phyloP scores from a whole-genome alignment of 176 grass and related monocot genomes.

The Paspalum notatum region DNA sequence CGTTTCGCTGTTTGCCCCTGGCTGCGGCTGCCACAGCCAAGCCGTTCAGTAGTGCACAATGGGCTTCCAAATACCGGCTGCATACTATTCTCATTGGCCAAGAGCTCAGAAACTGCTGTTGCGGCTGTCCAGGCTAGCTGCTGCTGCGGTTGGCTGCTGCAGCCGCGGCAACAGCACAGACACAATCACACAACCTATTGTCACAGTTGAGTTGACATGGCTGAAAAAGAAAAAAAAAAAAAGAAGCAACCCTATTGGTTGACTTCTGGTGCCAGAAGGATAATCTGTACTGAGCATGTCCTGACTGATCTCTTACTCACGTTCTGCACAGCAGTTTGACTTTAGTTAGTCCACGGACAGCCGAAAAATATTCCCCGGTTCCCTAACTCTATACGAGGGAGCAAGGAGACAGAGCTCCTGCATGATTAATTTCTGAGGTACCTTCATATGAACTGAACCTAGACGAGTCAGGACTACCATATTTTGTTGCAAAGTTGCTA shows the following conservation, averaged over 20 bases:
- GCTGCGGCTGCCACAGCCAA: no score
- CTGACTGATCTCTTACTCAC: slow-evolving; percentile 13
- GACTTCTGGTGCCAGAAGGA: slow-evolving; percentile 2
- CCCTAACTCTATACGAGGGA: slow-evolving; percentile 6
- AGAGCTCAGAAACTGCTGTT: no score
- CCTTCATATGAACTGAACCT: slow-evolving; percentile 34
- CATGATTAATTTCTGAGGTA: neutral
- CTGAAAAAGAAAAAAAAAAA: neutral
- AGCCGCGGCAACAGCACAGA: no score
- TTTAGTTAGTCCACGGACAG: slow-evolving; percentile 4
- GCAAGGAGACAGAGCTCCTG: slow-evolving; percentile 8
- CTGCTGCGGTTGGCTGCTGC: no score
- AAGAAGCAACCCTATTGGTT: neutral
- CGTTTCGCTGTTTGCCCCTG: no score
- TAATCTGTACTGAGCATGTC: neutral
- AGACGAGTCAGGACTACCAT: neutral
- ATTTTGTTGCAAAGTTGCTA: slow-evolving; percentile 16
- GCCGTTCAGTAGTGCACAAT: no score
- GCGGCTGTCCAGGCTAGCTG: no score
- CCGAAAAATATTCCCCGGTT: slow-evolving; percentile 44
- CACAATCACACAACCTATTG: no score
- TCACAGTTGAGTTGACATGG: neutral
- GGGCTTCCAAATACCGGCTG: no score
- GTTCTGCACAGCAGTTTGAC: slow-evolving; percentile 37
- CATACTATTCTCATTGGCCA: no score